phyloP scores from a whole-genome alignment of 768 basidiomycete species.

The Tricholomella constricta region DNA sequence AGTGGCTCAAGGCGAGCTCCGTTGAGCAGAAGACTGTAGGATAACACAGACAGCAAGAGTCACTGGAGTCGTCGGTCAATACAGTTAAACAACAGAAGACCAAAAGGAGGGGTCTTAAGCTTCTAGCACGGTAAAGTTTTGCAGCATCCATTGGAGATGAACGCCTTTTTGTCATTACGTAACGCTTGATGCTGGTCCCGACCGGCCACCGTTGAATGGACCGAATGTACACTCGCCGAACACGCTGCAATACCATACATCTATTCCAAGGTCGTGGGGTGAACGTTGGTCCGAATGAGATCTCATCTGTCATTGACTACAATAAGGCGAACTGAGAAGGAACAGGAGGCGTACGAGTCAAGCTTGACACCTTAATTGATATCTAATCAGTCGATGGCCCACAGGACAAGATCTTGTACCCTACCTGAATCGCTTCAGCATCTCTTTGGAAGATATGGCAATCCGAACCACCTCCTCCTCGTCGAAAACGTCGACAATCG shows the following conservation, averaged over 20 bases:
- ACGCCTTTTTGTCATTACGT: neutral
- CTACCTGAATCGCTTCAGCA: constrained; percentile 9
- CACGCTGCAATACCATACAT: neutral
- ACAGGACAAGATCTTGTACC: neutral
- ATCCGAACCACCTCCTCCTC: neutral
- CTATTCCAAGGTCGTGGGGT: neutral
- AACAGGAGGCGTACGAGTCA: too few relatives aligned
- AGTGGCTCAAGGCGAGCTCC: neutral
- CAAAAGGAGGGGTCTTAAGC: neutral
- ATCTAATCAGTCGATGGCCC: neutral
- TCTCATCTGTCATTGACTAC: neutral
- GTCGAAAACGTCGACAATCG: neutral
- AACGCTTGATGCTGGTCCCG: too few relatives aligned
- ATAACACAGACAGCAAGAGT: neutral
- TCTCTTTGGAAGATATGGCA: neutral
- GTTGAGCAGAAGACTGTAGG: neutral
- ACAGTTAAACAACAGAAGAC: neutral
- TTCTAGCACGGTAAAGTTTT: neutral
- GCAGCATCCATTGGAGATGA: neutral
- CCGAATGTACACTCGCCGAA: too few relatives aligned
- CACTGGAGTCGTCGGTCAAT: neutral
- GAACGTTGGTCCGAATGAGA: neutral
- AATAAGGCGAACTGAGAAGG: neutral
- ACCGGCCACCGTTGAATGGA: too few relatives aligned
- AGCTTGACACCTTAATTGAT: too few relatives aligned